Conservation (phyloP, 495 filamentous ascomycete genomes). For the Coniosporium apollinis region DNA sequence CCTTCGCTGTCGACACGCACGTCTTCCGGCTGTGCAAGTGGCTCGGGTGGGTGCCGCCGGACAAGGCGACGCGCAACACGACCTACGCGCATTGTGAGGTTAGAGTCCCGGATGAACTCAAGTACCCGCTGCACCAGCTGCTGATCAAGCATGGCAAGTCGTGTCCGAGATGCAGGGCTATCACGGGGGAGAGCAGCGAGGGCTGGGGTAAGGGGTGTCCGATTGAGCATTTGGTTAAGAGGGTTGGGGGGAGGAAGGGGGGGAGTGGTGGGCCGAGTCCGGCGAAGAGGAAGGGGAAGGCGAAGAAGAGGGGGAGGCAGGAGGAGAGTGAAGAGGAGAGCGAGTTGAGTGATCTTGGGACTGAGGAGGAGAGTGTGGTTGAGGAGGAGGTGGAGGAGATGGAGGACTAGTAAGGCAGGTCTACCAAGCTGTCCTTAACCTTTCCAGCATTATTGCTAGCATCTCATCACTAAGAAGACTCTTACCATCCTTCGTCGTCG, state of each 20-base stretch:
- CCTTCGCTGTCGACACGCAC: slow-evolving; percentile 31
- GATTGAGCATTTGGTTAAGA: slow-evolving; percentile 27
- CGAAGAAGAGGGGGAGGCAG: slow-evolving; percentile 5
- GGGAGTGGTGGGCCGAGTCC: slow-evolving; percentile 5
- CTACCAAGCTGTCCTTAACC: too few species aligned
- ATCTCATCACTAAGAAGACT: too few species aligned
- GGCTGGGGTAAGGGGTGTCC: slow-evolving; percentile 27
- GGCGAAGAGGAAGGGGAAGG: slow-evolving; percentile 13
- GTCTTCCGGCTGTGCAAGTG: slow-evolving; percentile 56
- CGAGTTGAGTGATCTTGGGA: slow-evolving; percentile 12
- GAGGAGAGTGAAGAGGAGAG: slow-evolving; percentile 11
- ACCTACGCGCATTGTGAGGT: slow-evolving; percentile 72
- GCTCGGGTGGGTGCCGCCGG: slow-evolving; percentile 66
- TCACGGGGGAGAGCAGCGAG: slow-evolving; percentile 19
- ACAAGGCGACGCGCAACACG: slow-evolving; percentile 45
- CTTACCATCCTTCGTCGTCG: too few species aligned
- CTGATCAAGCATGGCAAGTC: slow-evolving; percentile 73
- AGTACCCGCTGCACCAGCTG: slow-evolving; percentile 77
- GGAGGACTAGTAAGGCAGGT: too few species aligned
- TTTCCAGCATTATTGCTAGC: too few species aligned
- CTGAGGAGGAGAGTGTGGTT: slow-evolving; percentile 3
- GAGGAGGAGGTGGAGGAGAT: slow-evolving; percentile 1
- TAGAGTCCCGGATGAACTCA: slow-evolving; percentile 65
- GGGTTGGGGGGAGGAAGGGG: slow-evolving; percentile 22
- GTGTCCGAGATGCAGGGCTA: slow-evolving; percentile 61